Conservation (phyloP, 495 filamentous ascomycete genomes). For the Gamarada debralockiae region DNA sequence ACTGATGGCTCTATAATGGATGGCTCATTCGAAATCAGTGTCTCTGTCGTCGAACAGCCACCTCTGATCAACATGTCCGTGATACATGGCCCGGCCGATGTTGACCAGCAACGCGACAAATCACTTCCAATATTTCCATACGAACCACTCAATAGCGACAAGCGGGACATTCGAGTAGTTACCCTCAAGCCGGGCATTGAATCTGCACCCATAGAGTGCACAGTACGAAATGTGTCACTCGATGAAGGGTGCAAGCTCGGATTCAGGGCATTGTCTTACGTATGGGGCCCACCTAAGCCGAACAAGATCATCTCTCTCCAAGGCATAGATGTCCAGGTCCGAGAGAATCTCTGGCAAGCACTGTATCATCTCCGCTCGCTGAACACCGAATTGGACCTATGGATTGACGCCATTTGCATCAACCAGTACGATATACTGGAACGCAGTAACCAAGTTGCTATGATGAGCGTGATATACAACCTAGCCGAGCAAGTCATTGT, state of each 20-base stretch:
- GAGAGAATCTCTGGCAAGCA: slow-evolving; percentile 22
- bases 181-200: no score
- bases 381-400: slow-evolving; percentile 3
- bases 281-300: no score
- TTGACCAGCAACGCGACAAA: not conserved
- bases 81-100: not conserved
- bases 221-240: no score
- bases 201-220: no score
- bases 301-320: slow-evolving; percentile 1
- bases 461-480: slow-evolving; percentile 24
- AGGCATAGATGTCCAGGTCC: slow-evolving; percentile 7
- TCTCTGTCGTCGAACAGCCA: no score
- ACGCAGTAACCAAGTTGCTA: slow-evolving; percentile 22
- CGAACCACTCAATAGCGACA: not conserved
- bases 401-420: no score
- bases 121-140: not conserved
- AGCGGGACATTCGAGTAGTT: no score
- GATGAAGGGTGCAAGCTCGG: no score
- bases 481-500: no score
- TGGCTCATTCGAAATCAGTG: no score
- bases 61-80: slow-evolving; percentile 6
- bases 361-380: slow-evolving; percentile 17
- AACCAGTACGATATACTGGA: slow-evolving; percentile 24
- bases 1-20: no score
- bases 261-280: no score